Evolutionary conservation across 192 early-diverging fungal genomes (phyloP).

Genomic region (Backusella westeae): DNA sequence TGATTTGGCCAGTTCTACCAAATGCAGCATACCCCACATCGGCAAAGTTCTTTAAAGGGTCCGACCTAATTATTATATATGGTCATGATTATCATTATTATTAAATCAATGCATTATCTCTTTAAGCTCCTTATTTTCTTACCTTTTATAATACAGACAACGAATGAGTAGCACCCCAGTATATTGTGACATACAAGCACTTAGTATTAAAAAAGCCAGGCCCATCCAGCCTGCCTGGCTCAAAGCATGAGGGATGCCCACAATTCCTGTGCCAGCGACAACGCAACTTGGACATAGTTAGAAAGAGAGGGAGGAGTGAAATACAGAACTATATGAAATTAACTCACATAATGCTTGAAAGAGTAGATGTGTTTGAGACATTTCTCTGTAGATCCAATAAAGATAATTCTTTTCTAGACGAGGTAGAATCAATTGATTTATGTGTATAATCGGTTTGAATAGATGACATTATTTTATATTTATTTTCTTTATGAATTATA

Average conservation of each 20-base stretch:
- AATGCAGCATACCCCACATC: constrained; percentile 76
- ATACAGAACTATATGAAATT: neutral
- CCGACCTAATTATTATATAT: neutral
- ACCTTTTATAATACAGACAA: constrained; percentile 43
- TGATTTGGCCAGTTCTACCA: constrained; percentile 59
- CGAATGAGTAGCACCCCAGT: constrained; percentile 55
- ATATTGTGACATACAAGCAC: constrained; percentile 51
- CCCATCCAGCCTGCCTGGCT: constrained; percentile 58
- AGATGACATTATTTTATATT: neutral
- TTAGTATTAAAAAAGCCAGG: constrained; percentile 37
- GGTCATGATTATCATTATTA: neutral
- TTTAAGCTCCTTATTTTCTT: neutral
- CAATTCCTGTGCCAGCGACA: constrained; percentile 48
- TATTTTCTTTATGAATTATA: neutral
- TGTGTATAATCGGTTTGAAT: neutral
- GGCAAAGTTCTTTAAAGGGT: constrained; percentile 19
- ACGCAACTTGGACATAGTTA: constrained; percentile 10
- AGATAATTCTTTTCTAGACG: neutral
- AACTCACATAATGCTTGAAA: constrained; percentile 7
- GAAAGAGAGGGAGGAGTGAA: too few species aligned
- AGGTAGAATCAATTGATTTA: neutral
- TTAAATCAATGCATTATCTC: neutral
- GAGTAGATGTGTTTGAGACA: constrained; percentile 11
- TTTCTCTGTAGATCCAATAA: neutral
- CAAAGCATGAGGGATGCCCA: constrained; percentile 57